Base-by-base conservation (phyloP, 441 rosid species). In the Euphorbia corollata region DNA sequence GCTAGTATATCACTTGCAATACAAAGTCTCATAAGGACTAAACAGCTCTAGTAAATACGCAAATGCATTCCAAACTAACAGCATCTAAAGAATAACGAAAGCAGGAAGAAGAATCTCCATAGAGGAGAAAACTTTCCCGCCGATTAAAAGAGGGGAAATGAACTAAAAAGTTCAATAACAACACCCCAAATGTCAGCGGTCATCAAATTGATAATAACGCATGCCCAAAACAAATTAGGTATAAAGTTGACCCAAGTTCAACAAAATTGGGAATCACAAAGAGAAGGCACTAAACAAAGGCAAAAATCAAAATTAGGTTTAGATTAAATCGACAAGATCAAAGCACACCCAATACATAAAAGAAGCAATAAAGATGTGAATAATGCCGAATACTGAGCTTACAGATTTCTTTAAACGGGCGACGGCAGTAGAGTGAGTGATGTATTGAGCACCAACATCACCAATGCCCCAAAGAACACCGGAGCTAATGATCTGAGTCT, bases 381-480 rank as follows among this genome's bases (percentile, higher is more conserved):
- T 15, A 39, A 39, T 12, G 41, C 41, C 15, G 8, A 13, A 30
- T 27, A 68, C 15, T 45, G 61, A 73, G 71, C 77, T 80, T 71
- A 77, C 86, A 69, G 70, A 63, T 58, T 61, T 60, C 43, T 69
- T 81, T 47, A 81, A 84, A 68, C 78, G 89, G 47, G 63, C 73
- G 73, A 74, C 77, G 0, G 93, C 81, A 30, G 96, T 89, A 68
- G 91, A 79, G 63, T 91, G 90, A 74, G 96, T 91, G 82, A 89
- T 83, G 86, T 81, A 85, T 73, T 94, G 96, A 66, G 97, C 99
- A 56, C 96, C 84, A 71, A 94, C 79, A 80, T 94, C 97, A 71
- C 97, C 96, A 50, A 79, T 68, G 76, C 92, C 89, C 99, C 99
- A 94, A 3, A 94, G 88, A 60, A 87, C 67, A 15, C 97, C 99